Evolutionary conservation across 495 filamentous ascomycete genomes (phyloP), one percentile per base, ranked within the genome.

Genomic region (Tuber calosporum): DNA sequence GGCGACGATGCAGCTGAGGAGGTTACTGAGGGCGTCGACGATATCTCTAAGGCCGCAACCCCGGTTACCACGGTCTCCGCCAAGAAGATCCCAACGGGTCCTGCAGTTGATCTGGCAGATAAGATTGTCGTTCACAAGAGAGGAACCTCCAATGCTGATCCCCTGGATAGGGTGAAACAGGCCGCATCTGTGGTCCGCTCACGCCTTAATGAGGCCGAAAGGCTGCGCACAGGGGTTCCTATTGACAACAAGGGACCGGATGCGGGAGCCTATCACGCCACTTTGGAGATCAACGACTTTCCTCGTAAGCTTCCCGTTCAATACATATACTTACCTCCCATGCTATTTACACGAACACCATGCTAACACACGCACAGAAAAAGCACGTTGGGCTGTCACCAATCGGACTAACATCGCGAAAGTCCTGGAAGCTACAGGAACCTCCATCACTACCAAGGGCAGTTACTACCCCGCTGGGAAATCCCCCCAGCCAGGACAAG

Each of bases 211-310:
- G 90, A 92, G 74, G 91, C 91, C 42, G 92, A 92, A 72, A 91
- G 93, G 79, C 88, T 97, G 78, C 90, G 94, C 77, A 90, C 90
- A 4, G 96, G 95, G 8, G 93, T 96, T 68, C 95, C 96, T 26
- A 97, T 97, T 81, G 95, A 99, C 85, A 99, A 99, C 82, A 97
- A 97, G 82, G 95, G 95, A 6, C 95, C 95, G 19, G 95, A 99
- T 84, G 95, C 95, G 11, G 95, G 95, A 40, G 93, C 93, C 19
- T 99, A 95, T 88, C 95, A 99, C 82, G 93, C 95, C 39, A 98
- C 94, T 5, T 85, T 99, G 78, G 96, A 98, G 82, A 98, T 99
- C 87, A 99, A 99, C 82, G 95, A 98, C 84, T 98, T 97, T 83
- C 96, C 95, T 39, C 95, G 88, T 90, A 87, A 86, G 88, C 86